phyloP scores from a whole-genome alignment of 768 basidiomycete genomes.

The Dacryopinax primogenitus region DNA sequence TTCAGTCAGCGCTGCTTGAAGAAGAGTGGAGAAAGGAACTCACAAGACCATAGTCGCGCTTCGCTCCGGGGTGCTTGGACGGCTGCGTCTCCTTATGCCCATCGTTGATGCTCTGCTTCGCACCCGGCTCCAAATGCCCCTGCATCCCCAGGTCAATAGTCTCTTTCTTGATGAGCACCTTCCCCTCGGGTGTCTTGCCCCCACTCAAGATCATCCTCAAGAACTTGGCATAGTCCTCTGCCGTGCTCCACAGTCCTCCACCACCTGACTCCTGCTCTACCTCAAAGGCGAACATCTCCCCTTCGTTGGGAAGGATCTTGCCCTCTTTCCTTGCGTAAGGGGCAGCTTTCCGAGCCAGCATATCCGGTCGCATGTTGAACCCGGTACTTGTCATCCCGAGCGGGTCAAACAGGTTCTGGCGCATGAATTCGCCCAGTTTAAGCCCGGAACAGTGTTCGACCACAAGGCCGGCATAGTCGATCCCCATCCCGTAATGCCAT shows the following conservation, averaged over 20 bases:
- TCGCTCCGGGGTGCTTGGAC: background rate
- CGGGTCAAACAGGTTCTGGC: background rate
- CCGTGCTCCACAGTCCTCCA: slow-evolving; percentile 1
- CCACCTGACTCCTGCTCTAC: slow-evolving; percentile 1
- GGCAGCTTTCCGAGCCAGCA: background rate
- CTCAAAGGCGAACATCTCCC: background rate
- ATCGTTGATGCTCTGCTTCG: background rate
- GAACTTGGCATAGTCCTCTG: slow-evolving; percentile 3
- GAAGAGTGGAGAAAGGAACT: background rate
- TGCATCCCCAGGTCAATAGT: background rate
- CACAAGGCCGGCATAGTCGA: slow-evolving; percentile 1
- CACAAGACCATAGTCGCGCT: background rate
- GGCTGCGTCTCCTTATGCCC: background rate
- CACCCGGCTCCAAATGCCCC: background rate
- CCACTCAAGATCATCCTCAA: background rate
- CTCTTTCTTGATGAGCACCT: background rate
- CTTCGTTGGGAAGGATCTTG: background rate
- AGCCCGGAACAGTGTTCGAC: background rate
- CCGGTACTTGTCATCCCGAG: background rate
- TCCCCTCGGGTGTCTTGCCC: background rate
- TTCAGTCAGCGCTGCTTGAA: background rate
- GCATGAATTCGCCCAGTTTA: background rate
- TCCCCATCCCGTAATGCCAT: slow-evolving; percentile 8
- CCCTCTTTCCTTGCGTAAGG: background rate
- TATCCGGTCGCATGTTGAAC: background rate